Base-by-base conservation (phyloP, 306 rosid genomes). In the Mucuna pruriens region DNA sequence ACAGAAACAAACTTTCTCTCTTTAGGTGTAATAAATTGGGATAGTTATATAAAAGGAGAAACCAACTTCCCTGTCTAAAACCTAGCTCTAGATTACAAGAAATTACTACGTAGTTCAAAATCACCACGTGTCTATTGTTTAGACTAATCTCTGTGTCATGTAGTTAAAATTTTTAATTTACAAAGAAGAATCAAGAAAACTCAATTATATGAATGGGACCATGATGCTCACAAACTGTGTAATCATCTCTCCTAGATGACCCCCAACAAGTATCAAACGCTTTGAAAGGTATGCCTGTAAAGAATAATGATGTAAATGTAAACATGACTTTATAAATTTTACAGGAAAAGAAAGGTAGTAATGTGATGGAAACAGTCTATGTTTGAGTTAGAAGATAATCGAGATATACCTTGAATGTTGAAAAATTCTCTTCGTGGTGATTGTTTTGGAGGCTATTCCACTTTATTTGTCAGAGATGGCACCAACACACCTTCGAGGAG, bases 391-490 rank as follows among this genome's bases (percentile, higher is more conserved):
- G 71, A 63, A 76, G 64, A 76, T 62, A 54, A 76, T 58, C 42
- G 6, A 61, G 68, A 12, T 26, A 61, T 61, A 61, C 40, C 80
- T 78, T 63, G 38, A 15, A 66, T 70, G 29, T 71, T 80, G 85
- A 69, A 46, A 48, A 69, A 29, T 71, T 69, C 36, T 76, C 81
- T 40, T 63, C 70, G 38, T 40, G 19, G n/a, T 86, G 20, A 26
- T 81, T 84, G 34, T 90, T 79, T 87, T 76, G 84, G 87, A 94
- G 98, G 98, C 92, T 36, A 86, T 92, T 78, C 98, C 98, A 25
- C 89, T 95, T 6, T 95, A 95, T 84, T 79, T 95, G 62, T 95
- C 98, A 69, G 98, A 95, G 86, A 90, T 95, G 92, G 98, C 98
- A 1, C 98, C 97, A 1, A 88, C 97, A 51, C 97, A 95, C 84